Percentiles rank a stretch among this genome's conserved stretches.
phyloP scores from a whole-genome alignment of 2,329 filamentous ascomycete species.

The Calonectria crousiana region DNA sequence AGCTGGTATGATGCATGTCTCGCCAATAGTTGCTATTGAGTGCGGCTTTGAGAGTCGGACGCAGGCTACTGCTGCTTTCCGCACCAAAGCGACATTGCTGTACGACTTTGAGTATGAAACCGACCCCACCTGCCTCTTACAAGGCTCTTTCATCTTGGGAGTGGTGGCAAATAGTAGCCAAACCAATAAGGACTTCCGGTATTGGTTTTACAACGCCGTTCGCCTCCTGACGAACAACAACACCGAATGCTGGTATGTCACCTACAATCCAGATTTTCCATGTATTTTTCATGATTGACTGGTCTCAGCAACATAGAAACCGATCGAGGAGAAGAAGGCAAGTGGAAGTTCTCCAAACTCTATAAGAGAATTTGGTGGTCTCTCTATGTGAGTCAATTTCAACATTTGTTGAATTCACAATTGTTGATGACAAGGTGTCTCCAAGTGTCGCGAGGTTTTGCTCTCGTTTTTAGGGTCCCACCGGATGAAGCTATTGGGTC shows the following conservation, averaged over 20 bases:
- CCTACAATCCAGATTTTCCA: not conserved
- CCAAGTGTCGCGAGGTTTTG: not conserved
- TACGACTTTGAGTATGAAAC: not conserved
- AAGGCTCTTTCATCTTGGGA: not conserved
- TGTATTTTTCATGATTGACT: not conserved
- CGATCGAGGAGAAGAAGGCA: not conserved
- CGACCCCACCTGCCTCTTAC: not conserved
- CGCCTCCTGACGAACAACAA: not conserved
- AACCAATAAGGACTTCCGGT: not conserved
- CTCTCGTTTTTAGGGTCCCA: not conserved
- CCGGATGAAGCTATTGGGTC: not conserved
- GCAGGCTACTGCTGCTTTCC: not conserved
- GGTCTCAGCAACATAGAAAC: not conserved
- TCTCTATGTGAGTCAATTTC: not conserved
- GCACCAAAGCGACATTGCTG: not conserved
- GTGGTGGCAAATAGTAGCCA: not conserved
- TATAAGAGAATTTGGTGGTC: not conserved
- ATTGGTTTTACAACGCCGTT: not conserved
- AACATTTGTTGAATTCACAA: not conserved
- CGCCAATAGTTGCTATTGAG: not conserved
- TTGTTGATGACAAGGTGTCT: not conserved
- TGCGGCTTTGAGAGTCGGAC: not conserved
- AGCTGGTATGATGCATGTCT: not conserved
- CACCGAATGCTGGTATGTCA: not conserved
- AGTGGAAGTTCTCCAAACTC: not conserved